phyloP scores from a whole-genome alignment of 83 land plant genomes.

The Picea abies region DNA sequence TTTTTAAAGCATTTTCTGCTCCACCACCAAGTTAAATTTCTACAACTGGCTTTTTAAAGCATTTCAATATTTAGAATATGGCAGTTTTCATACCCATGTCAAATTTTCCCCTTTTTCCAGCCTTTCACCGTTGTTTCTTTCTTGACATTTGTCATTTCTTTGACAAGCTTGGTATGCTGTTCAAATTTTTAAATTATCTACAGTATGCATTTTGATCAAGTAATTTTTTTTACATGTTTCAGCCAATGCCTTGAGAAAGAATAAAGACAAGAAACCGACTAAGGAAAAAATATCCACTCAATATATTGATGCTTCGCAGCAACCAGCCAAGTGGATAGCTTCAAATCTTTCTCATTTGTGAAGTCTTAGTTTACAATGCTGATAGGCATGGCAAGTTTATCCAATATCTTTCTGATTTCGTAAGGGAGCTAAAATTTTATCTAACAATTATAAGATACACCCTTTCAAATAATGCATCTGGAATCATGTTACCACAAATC shows the following conservation, averaged over 20 bases:
- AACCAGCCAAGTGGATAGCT: neutral
- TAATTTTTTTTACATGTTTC: neutral
- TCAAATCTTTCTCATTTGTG: neutral
- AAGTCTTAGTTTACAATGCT: slow-evolving; percentile 1
- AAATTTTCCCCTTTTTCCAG: too few species aligned
- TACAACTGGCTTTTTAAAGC: too few species aligned
- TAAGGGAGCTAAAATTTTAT: neutral
- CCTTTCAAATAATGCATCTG: neutral
- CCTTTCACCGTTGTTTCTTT: neutral
- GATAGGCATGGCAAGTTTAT: neutral
- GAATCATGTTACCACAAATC: neutral
- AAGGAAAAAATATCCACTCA: neutral
- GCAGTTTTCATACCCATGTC: too few species aligned
- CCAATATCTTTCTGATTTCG: neutral
- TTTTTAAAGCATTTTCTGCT: too few species aligned
- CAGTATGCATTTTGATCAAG: neutral
- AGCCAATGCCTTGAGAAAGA: slow-evolving; percentile 2
- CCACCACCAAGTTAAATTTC: too few species aligned
- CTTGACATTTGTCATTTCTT: neutral
- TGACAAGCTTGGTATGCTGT: neutral
- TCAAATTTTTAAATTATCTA: too few species aligned
- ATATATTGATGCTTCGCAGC: neutral
- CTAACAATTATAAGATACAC: slow-evolving; percentile 4
- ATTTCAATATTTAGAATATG: too few species aligned
- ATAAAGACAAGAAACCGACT: neutral